Evolutionary conservation across 495 filamentous ascomycete genomes (phyloP).

Genomic region (Friedmanniomyces simplex): DNA sequence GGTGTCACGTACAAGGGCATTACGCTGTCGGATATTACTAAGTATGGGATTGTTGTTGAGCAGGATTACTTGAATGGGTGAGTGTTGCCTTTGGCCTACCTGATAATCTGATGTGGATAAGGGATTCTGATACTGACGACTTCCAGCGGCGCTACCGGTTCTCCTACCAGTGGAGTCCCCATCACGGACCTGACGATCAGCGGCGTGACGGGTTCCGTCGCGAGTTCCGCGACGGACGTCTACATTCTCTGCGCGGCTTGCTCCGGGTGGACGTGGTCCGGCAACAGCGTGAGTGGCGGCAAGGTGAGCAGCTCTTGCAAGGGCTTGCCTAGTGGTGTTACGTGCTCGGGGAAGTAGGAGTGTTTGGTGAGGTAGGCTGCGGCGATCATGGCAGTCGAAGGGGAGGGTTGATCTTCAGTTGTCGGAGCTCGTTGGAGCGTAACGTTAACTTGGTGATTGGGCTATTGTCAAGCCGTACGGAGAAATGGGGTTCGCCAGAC

Average conservation of each 20-base stretch:
- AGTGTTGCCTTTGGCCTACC: too few relatives aligned
- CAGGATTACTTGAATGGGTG: slow-evolving; percentile 59
- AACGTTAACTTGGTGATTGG: too few relatives aligned
- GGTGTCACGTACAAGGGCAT: slow-evolving; percentile 53
- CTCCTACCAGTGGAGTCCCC: slow-evolving; percentile 48
- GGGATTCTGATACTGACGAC: too few relatives aligned
- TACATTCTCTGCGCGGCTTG: slow-evolving; percentile 39
- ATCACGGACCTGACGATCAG: slow-evolving; percentile 49
- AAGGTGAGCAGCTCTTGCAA: slow-evolving; percentile 18
- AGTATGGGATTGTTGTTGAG: slow-evolving; percentile 57
- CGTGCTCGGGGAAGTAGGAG: background rate
- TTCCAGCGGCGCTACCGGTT: slow-evolving; percentile 40
- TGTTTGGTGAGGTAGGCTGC: too few relatives aligned
- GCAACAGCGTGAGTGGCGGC: slow-evolving; percentile 25
- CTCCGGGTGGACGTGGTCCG: slow-evolving; percentile 26
- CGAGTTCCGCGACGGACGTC: slow-evolving; percentile 33
- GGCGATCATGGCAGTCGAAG: too few relatives aligned
- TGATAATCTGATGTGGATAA: too few relatives aligned
- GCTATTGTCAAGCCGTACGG: too few relatives aligned
- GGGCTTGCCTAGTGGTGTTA: slow-evolving; percentile 20
- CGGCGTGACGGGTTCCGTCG: slow-evolving; percentile 43
- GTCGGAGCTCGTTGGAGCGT: too few relatives aligned
- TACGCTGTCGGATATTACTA: slow-evolving; percentile 44
- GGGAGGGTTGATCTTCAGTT: too few relatives aligned
- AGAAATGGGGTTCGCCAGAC: too few relatives aligned